Evolutionary conservation across 164 flowering plant species (phyloP).

Genomic region (Stephania cephalantha): DNA sequence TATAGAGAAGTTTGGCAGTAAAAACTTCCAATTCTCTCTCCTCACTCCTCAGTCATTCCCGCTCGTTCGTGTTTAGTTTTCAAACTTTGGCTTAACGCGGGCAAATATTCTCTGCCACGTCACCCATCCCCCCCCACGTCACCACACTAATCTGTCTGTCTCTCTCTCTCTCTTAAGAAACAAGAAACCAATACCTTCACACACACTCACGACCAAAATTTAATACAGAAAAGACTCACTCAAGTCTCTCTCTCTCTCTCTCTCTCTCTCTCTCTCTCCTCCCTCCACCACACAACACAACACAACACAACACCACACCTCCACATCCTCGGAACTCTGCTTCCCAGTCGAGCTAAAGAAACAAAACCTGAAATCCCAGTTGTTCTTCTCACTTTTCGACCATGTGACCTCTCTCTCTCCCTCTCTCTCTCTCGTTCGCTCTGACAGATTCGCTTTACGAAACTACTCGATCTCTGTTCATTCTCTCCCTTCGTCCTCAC

Average conservation of each 20-base stretch:
- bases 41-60: conserved; percentile 7
- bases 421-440: not conserved
- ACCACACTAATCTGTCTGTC: not conserved
- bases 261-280: too few relatives aligned
- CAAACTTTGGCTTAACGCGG: conserved; percentile 16
- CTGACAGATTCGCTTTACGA: conserved; percentile 37
- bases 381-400: conserved; percentile 26
- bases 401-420: conserved; percentile 35
- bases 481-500: conserved; percentile 11
- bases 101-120: conserved; percentile 17
- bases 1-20: not conserved
- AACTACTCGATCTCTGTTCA: conserved; percentile 8
- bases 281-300: too few relatives aligned
- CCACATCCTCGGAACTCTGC: not conserved
- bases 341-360: not conserved
- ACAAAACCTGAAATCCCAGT: not conserved
- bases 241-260: too few relatives aligned
- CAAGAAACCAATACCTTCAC: conserved; percentile 5
- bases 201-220: not conserved
- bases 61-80: conserved; percentile 15
- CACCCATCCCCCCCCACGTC: not conserved
- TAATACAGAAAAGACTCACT: not conserved
- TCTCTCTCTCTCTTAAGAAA: conserved; percentile 5
- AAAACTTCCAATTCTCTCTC: not conserved
- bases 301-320: not conserved